Base-by-base conservation (phyloP, 176 grass and related monocot species). In the Oryza australiensis region DNA sequence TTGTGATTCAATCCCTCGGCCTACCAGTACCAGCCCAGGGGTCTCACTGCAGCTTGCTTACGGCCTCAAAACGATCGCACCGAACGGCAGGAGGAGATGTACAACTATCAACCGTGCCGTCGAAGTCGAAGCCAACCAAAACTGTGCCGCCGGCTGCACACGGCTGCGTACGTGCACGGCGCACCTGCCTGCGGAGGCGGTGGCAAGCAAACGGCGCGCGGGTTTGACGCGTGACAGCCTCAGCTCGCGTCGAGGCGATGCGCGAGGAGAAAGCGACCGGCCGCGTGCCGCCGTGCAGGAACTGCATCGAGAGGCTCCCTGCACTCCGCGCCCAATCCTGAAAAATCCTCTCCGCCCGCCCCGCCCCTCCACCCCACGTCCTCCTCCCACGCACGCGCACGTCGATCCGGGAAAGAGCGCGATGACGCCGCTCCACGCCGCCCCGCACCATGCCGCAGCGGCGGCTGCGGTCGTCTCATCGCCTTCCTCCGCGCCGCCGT, bases 361-460 rank as follows among this genome's bases (percentile, higher is more conserved):
- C 33, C 0, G 33, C 59, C 29, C 74, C 18, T 73, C 73, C 79
- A 51, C 38, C 41, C 81, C 70, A 68, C 62, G 83, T 51, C 62
- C 49, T 53, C 51, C 43, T 14, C 13, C 38, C 12, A 9, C 43
- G 43, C 12, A 3, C 15, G 1, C 18, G 46, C 49, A 55, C 62
- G 60, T 66, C 62, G 24, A 64, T 75, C 72, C 82, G 26, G 42
- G 41, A 24, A 13, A 40, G 38, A 42, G 9, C 20, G 32, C 51
- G 74, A 89, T 89, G 88, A 81, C 78, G 83, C 78, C 78, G 26
- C 88, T 89, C 22, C 82, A 82, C 57, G 78, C 87, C 45, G 78
- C 83, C 30, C 76, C 55, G 37, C 77, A 46, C 69, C 72, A 74
- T n/a, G 42, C 18, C 40, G 26, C 70, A 2, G 7, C 77, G 1